Base-by-base conservation (phyloP, 345 rosid species). In the Populus ilicifolia region DNA sequence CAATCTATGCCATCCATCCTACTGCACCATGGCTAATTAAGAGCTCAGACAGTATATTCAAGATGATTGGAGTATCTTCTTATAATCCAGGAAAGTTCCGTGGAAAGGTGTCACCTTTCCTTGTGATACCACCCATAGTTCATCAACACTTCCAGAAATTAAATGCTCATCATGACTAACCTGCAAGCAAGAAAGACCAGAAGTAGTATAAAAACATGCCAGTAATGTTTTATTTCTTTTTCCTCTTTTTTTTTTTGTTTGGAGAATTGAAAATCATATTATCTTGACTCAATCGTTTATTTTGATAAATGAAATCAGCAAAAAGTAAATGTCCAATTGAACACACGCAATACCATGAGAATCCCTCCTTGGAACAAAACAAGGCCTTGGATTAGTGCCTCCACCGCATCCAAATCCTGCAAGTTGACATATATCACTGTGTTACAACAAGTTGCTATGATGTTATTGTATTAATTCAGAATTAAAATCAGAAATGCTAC, bases 341-440 rank as follows among this genome's bases (percentile, higher is more conserved):
- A 70, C 17, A 74, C 43, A 77, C n/a, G 38, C 23, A 44, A 39
- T 89, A 95, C 99, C 99, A 90, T 93, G 81, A 94, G 90, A 77
- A 95, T 93, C 71, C 99, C 98, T 84, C 99, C 99, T 87, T 95
- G 98, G 89, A 89, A 93, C 80, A 95, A 66, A 59, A 95, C 98
- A 73, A 95, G 98, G 59, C 99, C 99, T 89, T 95, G 98, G 81
- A 95, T 95, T 80, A 95, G 84, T 35, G 99, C 99, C 85, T 95
- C 99, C 87, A 93, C 99, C 18, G 99, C 99, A 85, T 95, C 99
- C 89, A 95, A 82, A 87, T 95, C 99, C 98, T 94, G 81, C 80
- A 84, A 59, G 80, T 77, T 38, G 70, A 65, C 61, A 67, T 2
- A 30, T 59, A 80, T 44, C 43, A 13, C 27, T 27, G 11, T 29